phyloP scores from a whole-genome alignment of 2,329 filamentous ascomycete species.

The Pseudogymnoascus sp. region DNA sequence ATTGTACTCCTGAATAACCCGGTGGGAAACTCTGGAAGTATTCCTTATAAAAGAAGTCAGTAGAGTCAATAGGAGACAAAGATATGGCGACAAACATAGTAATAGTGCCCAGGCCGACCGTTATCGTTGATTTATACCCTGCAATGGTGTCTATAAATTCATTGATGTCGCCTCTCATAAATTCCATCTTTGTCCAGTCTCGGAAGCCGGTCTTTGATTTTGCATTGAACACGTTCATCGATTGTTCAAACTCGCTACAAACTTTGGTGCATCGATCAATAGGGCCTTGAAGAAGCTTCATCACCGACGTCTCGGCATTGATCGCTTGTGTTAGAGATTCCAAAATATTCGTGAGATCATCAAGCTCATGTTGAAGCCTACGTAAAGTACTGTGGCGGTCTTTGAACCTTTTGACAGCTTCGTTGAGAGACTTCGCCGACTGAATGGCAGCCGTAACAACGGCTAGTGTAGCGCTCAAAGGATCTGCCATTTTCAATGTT shows the following conservation, averaged over 20 bases:
- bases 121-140: slow-evolving; percentile 35
- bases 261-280: slow-evolving; percentile 31
- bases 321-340: slow-evolving; percentile 23
- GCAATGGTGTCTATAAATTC: slow-evolving; percentile 33
- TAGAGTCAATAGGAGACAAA: slow-evolving; percentile 14
- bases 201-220: slow-evolving; percentile 30
- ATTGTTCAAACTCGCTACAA: slow-evolving; percentile 31
- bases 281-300: slow-evolving; percentile 31
- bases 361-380: slow-evolving; percentile 30
- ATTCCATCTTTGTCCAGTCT: slow-evolving; percentile 37
- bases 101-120: slow-evolving; percentile 31
- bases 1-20: slow-evolving; percentile 31
- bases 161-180: slow-evolving; percentile 34
- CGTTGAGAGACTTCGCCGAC: slow-evolving; percentile 29
- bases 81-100: slow-evolving; percentile 28
- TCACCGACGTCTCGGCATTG: slow-evolving; percentile 22
- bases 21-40: slow-evolving; percentile 26
- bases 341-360: slow-evolving; percentile 30
- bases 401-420: slow-evolving; percentile 30
- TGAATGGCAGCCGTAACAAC: slow-evolving; percentile 30
- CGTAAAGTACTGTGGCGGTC: slow-evolving; percentile 30
- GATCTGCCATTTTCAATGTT: slow-evolving; percentile 21
- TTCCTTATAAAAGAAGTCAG: slow-evolving; percentile 26
- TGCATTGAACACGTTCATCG: slow-evolving; percentile 30
- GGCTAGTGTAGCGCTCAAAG: slow-evolving; percentile 30